Conservation (phyloP, 1,284 basidiomycete species). For the Pseudozyma thailandica region DNA sequence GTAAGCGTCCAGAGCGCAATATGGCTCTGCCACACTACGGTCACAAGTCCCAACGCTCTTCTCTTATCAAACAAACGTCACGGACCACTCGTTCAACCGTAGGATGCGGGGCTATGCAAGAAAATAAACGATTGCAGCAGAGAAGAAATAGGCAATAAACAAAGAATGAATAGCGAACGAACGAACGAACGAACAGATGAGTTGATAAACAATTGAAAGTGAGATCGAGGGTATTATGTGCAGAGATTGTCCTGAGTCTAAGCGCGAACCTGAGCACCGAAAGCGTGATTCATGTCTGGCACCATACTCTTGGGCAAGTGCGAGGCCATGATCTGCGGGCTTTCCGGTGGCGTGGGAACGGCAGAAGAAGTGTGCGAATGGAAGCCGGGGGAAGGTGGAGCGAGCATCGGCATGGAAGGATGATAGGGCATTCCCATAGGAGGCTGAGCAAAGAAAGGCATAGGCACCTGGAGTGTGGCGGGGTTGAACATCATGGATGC, state of each 20-base stretch:
- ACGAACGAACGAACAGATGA: not conserved
- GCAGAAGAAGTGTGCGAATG: constrained; percentile 21
- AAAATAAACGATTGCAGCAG: no score
- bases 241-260: not conserved
- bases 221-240: constrained; percentile 4
- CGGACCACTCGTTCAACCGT: no score
- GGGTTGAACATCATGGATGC: constrained; percentile 26
- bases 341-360: constrained; percentile 41
- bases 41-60: no score
- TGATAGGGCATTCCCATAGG: constrained; percentile 11
- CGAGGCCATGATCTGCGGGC: constrained; percentile 15
- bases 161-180: not conserved
- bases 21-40: no score
- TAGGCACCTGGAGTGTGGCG: constrained; percentile 18
- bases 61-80: no score
- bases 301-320: constrained; percentile 10
- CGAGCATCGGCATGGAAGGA: constrained; percentile 33
- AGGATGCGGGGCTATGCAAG: no score
- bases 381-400: constrained; percentile 38
- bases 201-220: not conserved
- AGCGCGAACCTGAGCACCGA: not conserved
- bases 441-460: constrained; percentile 22
- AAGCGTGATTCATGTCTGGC: constrained; percentile 2
- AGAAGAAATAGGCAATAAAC: no score
- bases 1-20: no score